Base-by-base conservation (phyloP, 169 alveolate species). In the Cryptosporidium viatorum region DNA sequence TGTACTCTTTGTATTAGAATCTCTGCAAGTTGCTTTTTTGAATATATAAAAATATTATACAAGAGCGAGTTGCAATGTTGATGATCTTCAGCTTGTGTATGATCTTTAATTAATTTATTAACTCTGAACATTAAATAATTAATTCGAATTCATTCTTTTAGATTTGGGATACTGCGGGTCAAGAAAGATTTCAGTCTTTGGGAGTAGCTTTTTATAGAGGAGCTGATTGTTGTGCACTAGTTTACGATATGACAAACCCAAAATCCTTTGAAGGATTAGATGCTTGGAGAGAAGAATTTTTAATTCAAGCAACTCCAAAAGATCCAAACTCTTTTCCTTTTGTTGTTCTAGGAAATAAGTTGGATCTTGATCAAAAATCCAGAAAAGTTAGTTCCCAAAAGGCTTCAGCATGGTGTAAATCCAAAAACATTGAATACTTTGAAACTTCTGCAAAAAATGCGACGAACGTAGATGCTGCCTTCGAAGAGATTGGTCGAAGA, bases 201-300 rank as follows among this genome's bases (percentile, higher is more conserved):
- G 99, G 99, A 18, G 99, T 97, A 50, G 99, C 99, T 41, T 98
- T 98, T 92, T 98, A 98, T 92, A 93, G 99, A 67, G 99, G 99
- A 35, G 99, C 99, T 18, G 99, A 98, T 91, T 97, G 99, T 92
- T 98, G 99, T 93, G 98, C 97, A 69, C 92, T 98, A 70, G 99
- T 97, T 51, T 98, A 97, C 93, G 99, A 98, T 89, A 93, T 95
- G 80, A 95, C 97, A 26, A 93, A 95, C 86, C 91, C 94, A 26
- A 96, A 97, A 93, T 95, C 99, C 23, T 97, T 97, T 93, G 99
- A 98, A 73, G 94, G 97, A 51, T 84, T 98, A 33, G 97, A 96
- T 74, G 94, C 98, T 70, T 98, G 99, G 99, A 97, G 97, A 85
- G 97, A 97, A 33, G 99, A 97, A 86, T 98, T 98, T 85, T 94